These are phyloP conservation scores for Cercospora sojina DNA, from an alignment of 2,329 filamentous ascomycete species.

Conservation along the genomic window DNA sequence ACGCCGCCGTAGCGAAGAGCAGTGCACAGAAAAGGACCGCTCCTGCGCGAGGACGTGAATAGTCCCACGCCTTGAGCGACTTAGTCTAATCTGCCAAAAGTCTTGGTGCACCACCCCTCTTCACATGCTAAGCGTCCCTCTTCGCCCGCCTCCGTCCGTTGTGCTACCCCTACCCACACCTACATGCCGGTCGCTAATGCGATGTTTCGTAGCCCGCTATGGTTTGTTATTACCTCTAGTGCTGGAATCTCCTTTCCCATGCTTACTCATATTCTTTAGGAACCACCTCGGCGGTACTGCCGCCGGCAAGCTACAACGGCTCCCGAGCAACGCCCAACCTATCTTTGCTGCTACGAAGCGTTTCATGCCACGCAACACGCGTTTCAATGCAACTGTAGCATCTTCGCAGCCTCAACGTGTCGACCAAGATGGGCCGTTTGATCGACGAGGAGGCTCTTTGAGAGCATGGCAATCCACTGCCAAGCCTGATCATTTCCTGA, in stretches of 20 bases:
- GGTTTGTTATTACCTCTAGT: neutral
- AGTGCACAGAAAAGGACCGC: neutral
- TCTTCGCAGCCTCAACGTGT: neutral
- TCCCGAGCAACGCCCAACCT: neutral
- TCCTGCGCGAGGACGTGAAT: neutral
- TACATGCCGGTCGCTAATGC: neutral
- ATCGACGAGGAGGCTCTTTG: slow-evolving; percentile 17
- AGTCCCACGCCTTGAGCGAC: neutral
- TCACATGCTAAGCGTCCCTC: neutral
- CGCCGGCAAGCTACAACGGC: neutral
- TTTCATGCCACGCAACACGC: neutral
- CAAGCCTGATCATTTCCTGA: slow-evolving; percentile 23
- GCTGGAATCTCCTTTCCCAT: neutral
- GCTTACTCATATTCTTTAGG: neutral
- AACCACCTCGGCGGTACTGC: neutral
- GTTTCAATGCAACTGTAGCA: neutral
- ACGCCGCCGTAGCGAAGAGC: neutral
- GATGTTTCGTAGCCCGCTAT: neutral
- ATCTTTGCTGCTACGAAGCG: neutral
- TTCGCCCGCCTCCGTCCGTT: neutral
- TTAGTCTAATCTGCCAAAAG: neutral
- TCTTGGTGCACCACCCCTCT: neutral
- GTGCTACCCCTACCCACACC: neutral
- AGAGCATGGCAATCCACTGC: slow-evolving; percentile 20
- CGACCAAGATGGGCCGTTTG: slow-evolving; percentile 22